phyloP scores from a whole-genome alignment of 768 basidiomycete species.

The Phylloporus sp. region DNA sequence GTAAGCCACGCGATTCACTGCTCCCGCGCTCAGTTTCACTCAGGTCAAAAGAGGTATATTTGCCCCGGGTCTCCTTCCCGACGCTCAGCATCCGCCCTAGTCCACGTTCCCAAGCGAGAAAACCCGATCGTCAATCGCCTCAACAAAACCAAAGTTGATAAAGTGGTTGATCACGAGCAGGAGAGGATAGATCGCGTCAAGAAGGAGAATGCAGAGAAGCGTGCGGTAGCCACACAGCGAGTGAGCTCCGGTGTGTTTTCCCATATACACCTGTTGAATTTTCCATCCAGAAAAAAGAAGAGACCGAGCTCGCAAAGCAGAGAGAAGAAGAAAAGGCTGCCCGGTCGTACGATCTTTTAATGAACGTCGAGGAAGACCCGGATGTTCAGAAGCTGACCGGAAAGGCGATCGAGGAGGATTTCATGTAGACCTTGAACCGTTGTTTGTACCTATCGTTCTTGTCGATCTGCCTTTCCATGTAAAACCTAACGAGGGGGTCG shows the following conservation, averaged over 20 bases:
- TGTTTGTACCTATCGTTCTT: background rate
- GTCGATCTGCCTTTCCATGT: background rate
- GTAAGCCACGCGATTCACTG: conserved; percentile 4
- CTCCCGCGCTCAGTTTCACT: background rate
- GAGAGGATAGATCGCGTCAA: conserved; percentile 81
- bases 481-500: background rate
- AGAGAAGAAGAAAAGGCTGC: conserved; percentile 86
- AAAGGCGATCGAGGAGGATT: conserved; percentile 80
- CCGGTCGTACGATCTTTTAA: conserved; percentile 79
- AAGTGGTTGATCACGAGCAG: conserved; percentile 84
- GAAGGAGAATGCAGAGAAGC: conserved; percentile 59
- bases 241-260: conserved; percentile 33
- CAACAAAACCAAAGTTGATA: conserved; percentile 88
- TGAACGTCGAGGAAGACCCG: conserved; percentile 59
- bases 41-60: conserved; percentile 75
- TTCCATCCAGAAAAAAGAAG: conserved; percentile 62
- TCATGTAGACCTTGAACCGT: conserved; percentile 60
- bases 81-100: conserved; percentile 33
- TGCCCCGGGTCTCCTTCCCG: background rate
- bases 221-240: conserved; percentile 60
- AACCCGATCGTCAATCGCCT: conserved; percentile 89
- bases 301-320: conserved; percentile 63
- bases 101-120: conserved; percentile 74
- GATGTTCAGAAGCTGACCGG: conserved; percentile 51
- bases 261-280: background rate